These are phyloP conservation scores for Parascedosporium putredinis DNA, from an alignment of 2,329 filamentous ascomycete species.

Conservation along the genomic window DNA sequence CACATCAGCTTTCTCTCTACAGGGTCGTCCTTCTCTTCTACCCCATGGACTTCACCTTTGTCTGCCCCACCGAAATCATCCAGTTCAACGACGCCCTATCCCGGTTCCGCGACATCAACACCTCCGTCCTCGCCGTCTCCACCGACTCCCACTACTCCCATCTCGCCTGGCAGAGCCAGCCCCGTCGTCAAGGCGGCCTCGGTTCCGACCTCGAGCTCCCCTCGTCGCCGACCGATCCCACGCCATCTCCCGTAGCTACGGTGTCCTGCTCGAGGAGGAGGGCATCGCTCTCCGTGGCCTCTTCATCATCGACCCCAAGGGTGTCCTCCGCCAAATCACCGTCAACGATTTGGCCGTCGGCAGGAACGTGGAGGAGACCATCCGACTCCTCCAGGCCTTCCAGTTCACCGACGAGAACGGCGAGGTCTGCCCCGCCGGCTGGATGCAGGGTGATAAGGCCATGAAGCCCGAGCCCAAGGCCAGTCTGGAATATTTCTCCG, in stretches of 20 bases:
- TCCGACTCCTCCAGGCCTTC: slow-evolving; percentile 60
- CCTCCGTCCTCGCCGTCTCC: slow-evolving; percentile 48
- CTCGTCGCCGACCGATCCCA: slow-evolving; percentile 53
- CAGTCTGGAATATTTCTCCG: slow-evolving; percentile 36
- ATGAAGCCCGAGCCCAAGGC: slow-evolving; percentile 43
- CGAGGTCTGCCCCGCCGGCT: slow-evolving; percentile 53
- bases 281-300: slow-evolving; percentile 53
- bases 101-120: slow-evolving; percentile 48
- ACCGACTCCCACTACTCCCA: slow-evolving; percentile 50
- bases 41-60: slow-evolving; percentile 59
- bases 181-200: slow-evolving; percentile 50
- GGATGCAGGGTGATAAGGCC: slow-evolving; percentile 34
- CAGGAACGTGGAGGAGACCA: slow-evolving; percentile 52
- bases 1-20: not conserved
- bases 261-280: slow-evolving; percentile 53
- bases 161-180: slow-evolving; percentile 47
- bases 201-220: slow-evolving; percentile 50
- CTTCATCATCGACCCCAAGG: slow-evolving; percentile 57
- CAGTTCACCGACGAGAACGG: slow-evolving; percentile 80
- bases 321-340: slow-evolving; percentile 50
- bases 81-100: slow-evolving; percentile 52
- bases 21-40: slow-evolving; percentile 58
- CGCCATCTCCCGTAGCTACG: slow-evolving; percentile 49
- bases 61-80: slow-evolving; percentile 57
- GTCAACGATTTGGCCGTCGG: slow-evolving; percentile 57